phyloP scores from a whole-genome alignment of 164 flowering plant species.

The Aristolochia californica region DNA sequence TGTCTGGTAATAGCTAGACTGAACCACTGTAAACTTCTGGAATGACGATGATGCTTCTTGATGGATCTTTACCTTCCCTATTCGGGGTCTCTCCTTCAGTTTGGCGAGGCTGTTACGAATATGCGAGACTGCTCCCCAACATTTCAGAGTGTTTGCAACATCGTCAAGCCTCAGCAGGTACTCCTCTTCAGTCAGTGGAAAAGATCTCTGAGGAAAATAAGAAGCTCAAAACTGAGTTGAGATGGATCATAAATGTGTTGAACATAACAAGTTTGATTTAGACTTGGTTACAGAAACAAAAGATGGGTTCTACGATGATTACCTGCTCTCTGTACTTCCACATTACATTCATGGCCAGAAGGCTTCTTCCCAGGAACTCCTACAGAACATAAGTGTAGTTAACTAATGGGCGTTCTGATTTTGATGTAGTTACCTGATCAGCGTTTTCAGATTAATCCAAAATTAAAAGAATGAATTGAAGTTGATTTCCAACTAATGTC shows the following conservation, averaged over 20 bases:
- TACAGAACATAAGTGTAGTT: conserved; percentile 18
- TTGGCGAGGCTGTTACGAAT: conserved; percentile 76
- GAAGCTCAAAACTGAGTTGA: background rate
- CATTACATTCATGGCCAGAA: conserved; percentile 95
- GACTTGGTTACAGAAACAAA: no score
- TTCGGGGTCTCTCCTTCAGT: conserved; percentile 81
- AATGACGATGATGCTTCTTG: background rate
- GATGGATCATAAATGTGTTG: no score
- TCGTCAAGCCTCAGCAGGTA: conserved; percentile 90
- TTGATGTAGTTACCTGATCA: no score
- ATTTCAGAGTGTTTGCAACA: conserved; percentile 79
- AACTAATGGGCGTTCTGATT: background rate
- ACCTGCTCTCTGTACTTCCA: conserved; percentile 99
- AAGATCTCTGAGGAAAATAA: conserved; percentile 53
- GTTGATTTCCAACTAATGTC: no score
- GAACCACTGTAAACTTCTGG: background rate
- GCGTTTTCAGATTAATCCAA: no score
- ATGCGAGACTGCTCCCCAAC: conserved; percentile 99
- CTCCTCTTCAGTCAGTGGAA: conserved; percentile 94
- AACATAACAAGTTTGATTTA: no score
- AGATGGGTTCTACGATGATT: background rate
- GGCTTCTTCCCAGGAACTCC: conserved; percentile 98
- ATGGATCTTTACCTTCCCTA: conserved; percentile 65
- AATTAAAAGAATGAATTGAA: no score
- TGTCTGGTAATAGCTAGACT: background rate